These are phyloP conservation scores for Claviceps maximensis DNA, from an alignment of 2,329 filamentous ascomycete species.

Conservation along the genomic window DNA sequence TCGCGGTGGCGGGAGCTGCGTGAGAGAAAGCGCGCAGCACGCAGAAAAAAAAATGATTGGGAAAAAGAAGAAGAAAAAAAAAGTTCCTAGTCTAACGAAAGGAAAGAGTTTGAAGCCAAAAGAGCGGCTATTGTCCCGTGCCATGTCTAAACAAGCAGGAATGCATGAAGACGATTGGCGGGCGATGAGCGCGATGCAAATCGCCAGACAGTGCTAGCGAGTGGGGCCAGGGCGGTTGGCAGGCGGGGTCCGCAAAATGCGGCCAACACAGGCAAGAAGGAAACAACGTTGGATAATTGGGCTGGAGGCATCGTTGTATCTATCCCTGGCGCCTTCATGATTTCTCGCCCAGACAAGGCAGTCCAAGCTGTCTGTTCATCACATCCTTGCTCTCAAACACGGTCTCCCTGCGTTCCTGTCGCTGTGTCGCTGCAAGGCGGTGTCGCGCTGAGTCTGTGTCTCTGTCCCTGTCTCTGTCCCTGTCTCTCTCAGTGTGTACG, in stretches of 20 bases:
- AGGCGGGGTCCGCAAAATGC: background rate
- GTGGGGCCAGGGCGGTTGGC: too few species aligned
- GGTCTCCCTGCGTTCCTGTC: background rate
- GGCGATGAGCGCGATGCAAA: background rate
- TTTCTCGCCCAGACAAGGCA: background rate
- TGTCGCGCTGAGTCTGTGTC: too few species aligned
- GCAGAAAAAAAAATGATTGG: too few species aligned
- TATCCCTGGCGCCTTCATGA: background rate
- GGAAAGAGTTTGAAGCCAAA: background rate
- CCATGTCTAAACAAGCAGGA: background rate
- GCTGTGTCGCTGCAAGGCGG: too few species aligned
- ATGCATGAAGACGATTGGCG: background rate
- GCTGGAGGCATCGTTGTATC: background rate
- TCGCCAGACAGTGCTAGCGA: too few species aligned
- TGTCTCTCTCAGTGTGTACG: too few species aligned
- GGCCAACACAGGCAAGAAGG: background rate
- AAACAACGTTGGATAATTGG: background rate
- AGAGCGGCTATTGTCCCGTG: conserved; percentile 1
- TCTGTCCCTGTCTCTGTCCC: too few species aligned
- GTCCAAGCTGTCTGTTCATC: background rate
- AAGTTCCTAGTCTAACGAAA: background rate
- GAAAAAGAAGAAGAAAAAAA: too few species aligned
- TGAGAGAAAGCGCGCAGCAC: background rate
- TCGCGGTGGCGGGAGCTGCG: conserved; percentile 1
- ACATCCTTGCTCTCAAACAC: background rate